Evolutionary conservation across 2,329 filamentous ascomycete genomes (phyloP).

Genomic region (Fusarium vanettenii): DNA sequence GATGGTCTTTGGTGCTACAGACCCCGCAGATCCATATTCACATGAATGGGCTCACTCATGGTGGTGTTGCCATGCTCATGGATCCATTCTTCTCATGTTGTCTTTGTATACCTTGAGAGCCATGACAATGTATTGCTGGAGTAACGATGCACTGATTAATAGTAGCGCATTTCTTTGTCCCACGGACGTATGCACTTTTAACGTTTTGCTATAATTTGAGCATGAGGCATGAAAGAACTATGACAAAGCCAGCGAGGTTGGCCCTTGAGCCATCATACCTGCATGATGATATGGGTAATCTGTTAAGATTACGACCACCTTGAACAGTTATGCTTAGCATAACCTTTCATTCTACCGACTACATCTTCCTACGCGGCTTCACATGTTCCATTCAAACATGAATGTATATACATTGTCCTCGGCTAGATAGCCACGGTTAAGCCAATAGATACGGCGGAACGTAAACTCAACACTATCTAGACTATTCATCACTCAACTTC

Average conservation of each 20-base stretch:
- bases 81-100: neutral
- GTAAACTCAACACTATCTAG: neutral
- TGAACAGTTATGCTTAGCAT: neutral
- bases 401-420: slow-evolving; percentile 23
- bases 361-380: neutral
- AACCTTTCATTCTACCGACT: neutral
- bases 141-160: slow-evolving; percentile 7
- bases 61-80: neutral
- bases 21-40: slow-evolving; percentile 19
- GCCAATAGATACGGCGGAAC: slow-evolving; percentile 28
- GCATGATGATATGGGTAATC: neutral
- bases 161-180: neutral
- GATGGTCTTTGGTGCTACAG: slow-evolving; percentile 13
- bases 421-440: slow-evolving; percentile 7
- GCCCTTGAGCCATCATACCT: neutral
- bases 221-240: neutral
- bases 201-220: neutral
- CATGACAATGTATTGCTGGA: neutral
- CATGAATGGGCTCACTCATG: neutral
- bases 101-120: slow-evolving; percentile 19
- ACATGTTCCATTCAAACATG: slow-evolving; percentile 11
- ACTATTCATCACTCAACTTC: slow-evolving; percentile 4
- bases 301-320: neutral
- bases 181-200: neutral
- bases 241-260: neutral